Percentiles rank a stretch among this genome's conserved stretches.
Evolutionary conservation across 352 stramenopile genomes (phyloP).

Genomic region (Globisporangium takayamanum): DNA sequence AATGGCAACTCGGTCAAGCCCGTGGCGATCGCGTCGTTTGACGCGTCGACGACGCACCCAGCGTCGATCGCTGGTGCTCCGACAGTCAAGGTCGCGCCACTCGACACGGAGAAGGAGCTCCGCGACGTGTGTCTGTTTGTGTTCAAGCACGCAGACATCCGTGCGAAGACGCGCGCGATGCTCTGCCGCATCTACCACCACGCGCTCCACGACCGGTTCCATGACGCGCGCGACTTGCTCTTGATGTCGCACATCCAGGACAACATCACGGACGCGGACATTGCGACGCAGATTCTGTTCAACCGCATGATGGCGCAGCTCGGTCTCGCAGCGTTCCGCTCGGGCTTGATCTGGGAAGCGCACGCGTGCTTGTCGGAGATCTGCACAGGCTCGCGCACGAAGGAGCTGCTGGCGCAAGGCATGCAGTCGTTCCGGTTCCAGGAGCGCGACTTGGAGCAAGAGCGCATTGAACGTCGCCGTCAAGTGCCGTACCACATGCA

Average conservation of each 20-base stretch:
- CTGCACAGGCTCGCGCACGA: constrained; percentile 88
- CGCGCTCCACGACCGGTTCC: constrained; percentile 97
- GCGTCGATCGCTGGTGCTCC: constrained; percentile 71
- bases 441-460: constrained; percentile 95
- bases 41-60: constrained; percentile 66
- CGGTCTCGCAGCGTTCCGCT: constrained; percentile 95
- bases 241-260: constrained; percentile 99
- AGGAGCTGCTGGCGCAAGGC: constrained; percentile 97
- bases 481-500: constrained; percentile 99
- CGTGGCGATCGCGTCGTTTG: constrained; percentile 37
- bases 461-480: constrained; percentile 95
- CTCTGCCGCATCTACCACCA: constrained; percentile 98
- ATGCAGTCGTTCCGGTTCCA: constrained; percentile 87
- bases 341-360: constrained; percentile 93
- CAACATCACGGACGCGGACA: constrained; percentile 89
- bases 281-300: constrained; percentile 97
- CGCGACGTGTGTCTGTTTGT: constrained; percentile 89
- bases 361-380: constrained; percentile 97
- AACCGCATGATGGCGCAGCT: constrained; percentile 93
- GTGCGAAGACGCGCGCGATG: constrained; percentile 94
- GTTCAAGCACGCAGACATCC: constrained; percentile 92
- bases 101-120: constrained; percentile 84
- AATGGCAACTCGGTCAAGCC: constrained; percentile 40
- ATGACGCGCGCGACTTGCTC: constrained; percentile 96
- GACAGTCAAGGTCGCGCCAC: constrained; percentile 36